Base-by-base conservation (phyloP, 2,329 filamentous ascomycete species). In the Pestalotiopsis sp. region DNA sequence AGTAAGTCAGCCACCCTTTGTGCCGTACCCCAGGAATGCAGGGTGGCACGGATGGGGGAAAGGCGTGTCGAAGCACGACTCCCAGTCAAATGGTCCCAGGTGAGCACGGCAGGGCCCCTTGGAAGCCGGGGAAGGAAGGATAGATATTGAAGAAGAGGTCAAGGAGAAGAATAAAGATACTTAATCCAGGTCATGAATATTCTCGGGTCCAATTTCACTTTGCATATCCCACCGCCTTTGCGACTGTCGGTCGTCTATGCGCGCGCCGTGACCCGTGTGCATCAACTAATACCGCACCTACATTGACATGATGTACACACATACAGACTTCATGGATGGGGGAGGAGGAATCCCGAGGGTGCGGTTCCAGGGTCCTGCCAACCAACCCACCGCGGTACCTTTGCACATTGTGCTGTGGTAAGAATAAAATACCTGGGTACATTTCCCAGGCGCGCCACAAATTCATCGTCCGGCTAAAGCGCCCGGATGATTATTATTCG, bases 1-100 rank as follows among this genome's bases (percentile, higher is more conserved):
- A 25, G 39, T 64, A 36, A 61, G 25, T 11, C 25, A 52, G 25
- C n/a, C 25, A 52, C 59, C 59, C 59, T 20, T 20, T 61, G 59
- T 23, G 36, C 59, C 25, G n/a, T 57, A 65, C 20, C 63, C 41
- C 63, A 57, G 62, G 27, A 59, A n/a, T 41, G 31, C 63, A 65
- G 63, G 45, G 20, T 65, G 63, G 63, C 63, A 65, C 63, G 63
- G 63, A 65, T 65, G 63, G 63, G 63, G 63, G 31, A 57, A 23
- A 14, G 39, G 11, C 57, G 25, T 59, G 45, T 59, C 57, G 27
- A 27, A 27, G 27, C 27, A 27, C 23, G 23, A 59, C 23, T 25
- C 57, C 57, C 25, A 59, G 57, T 59, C 20, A 12, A 59, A 59
- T 27, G 57, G 27, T 59, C n/a, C 57, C 27, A 59, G 57, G 27